These are phyloP conservation scores for Arthrocladium fulminans DNA, from an alignment of 2,329 filamentous ascomycete species.

Conservation along the genomic window DNA sequence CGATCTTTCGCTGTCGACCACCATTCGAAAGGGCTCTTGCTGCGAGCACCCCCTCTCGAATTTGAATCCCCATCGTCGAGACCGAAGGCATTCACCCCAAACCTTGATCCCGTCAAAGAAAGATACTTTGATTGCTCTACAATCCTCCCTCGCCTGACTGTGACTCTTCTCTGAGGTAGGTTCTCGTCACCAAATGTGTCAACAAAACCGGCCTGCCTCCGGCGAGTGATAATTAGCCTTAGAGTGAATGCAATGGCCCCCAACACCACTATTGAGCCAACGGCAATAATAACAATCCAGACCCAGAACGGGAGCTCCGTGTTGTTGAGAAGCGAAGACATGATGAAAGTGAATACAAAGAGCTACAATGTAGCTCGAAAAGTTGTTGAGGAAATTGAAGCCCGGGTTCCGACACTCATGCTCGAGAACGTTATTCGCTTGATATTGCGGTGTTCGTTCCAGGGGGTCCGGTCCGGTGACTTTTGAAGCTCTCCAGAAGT, in stretches of 20 bases:
- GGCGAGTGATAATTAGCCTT: conserved; percentile 15
- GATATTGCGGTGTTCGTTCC: background rate
- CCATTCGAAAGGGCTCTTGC: conserved; percentile 23
- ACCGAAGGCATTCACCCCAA: conserved; percentile 21
- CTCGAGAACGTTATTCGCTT: background rate
- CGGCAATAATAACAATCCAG: conserved; percentile 20
- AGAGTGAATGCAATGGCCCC: conserved; percentile 11
- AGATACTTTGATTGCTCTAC: conserved; percentile 22
- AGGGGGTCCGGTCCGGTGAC: background rate
- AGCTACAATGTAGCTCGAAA: background rate
- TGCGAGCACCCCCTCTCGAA: conserved; percentile 12
- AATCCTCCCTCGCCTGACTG: conserved; percentile 20
- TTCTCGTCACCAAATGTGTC: conserved; percentile 15
- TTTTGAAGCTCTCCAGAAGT: background rate
- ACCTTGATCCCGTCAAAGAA: conserved; percentile 23
- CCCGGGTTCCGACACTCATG: background rate
- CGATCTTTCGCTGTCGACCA: conserved; percentile 21
- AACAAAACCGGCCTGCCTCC: conserved; percentile 8
- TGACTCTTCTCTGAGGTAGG: conserved; percentile 19
- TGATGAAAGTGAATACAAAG: conserved; percentile 12
- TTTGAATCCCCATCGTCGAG: conserved; percentile 18
- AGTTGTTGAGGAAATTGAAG: background rate
- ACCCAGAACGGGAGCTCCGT: conserved; percentile 21
- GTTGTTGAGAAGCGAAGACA: conserved; percentile 19
- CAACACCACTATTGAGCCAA: conserved; percentile 24